Conservation (phyloP, 2,329 filamentous ascomycete species). For the Raffaelea arxii region DNA sequence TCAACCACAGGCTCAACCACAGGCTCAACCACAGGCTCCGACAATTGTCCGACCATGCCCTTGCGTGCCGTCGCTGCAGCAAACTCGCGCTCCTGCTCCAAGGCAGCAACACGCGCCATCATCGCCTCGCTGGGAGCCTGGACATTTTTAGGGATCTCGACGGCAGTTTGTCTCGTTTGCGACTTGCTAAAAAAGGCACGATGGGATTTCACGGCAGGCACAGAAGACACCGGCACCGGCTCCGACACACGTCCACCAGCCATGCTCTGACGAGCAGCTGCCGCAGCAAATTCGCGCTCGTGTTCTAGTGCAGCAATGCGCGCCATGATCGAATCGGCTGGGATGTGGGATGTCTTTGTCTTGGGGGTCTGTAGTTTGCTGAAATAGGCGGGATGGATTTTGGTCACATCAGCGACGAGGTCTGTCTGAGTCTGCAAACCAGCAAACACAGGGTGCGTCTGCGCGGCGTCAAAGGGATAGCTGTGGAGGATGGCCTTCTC, state of each 20-base stretch:
- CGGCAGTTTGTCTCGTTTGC: conserved; percentile 7
- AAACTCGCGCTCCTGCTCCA: conserved; percentile 21
- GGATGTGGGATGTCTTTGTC: too few relatives aligned
- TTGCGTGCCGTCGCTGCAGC: conserved; percentile 15
- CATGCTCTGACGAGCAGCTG: conserved; percentile 9
- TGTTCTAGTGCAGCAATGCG: too few relatives aligned
- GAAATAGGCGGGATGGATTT: conserved; percentile 23
- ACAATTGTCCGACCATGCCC: not conserved
- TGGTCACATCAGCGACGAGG: conserved; percentile 17
- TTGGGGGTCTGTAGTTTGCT: too few relatives aligned
- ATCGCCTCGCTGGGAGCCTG: conserved; percentile 9
- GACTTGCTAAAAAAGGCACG: too few relatives aligned
- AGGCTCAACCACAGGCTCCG: not conserved
- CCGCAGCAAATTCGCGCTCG: too few relatives aligned
- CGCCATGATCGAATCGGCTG: too few relatives aligned
- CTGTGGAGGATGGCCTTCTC: conserved; percentile 23
- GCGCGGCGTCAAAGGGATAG: conserved; percentile 19
- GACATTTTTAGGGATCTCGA: not conserved
- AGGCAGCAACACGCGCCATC: conserved; percentile 21
- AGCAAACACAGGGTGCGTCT: conserved; percentile 24
- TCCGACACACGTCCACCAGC: conserved; percentile 5
- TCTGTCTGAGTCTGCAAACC: conserved; percentile 12
- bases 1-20: too few relatives aligned
- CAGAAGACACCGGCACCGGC: conserved; percentile 3
- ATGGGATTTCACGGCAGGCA: too few relatives aligned